phyloP scores from a whole-genome alignment of 345 rosid species.

The Lepidium didymum region DNA sequence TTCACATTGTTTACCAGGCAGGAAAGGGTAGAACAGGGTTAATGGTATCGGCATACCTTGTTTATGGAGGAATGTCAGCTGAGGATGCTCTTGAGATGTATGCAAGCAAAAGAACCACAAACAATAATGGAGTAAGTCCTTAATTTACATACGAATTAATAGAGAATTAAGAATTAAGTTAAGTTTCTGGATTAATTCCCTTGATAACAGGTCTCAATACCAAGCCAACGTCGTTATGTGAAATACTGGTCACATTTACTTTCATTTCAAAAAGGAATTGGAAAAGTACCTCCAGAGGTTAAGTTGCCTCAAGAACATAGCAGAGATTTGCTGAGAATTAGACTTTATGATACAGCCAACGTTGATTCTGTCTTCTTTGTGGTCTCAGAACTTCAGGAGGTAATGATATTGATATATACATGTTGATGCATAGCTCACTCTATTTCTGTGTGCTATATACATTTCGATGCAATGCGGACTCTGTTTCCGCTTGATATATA shows the following conservation, averaged over 20 bases:
- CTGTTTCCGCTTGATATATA: background rate
- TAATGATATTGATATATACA: conserved; percentile 7
- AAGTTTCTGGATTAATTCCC: background rate
- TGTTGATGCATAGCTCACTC: background rate
- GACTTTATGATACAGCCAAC: conserved; percentile 71
- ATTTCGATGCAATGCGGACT: background rate
- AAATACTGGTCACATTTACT: conserved; percentile 59
- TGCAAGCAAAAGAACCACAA: conserved; percentile 84
- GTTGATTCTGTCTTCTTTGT: conserved; percentile 71
- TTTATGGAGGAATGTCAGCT: conserved; percentile 67
- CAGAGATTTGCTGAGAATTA: conserved; percentile 68
- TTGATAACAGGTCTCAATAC: conserved; percentile 68
- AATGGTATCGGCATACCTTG: conserved; percentile 87
- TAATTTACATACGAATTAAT: background rate
- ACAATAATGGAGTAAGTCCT: conserved; percentile 80
- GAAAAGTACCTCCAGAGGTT: conserved; percentile 44
- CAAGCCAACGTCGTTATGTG: conserved; percentile 93
- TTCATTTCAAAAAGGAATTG: conserved; percentile 35
- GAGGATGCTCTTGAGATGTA: conserved; percentile 86
- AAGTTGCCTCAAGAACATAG: conserved; percentile 49
- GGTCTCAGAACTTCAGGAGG: conserved; percentile 80
- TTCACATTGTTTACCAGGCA: conserved; percentile 52
- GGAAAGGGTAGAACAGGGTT: conserved; percentile 95
- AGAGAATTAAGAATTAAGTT: background rate
- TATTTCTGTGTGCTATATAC: background rate